Evolutionary conservation across 768 basidiomycete species (phyloP), one percentile per base, ranked within the genome.

Genomic region (Chalciporus chontae): DNA sequence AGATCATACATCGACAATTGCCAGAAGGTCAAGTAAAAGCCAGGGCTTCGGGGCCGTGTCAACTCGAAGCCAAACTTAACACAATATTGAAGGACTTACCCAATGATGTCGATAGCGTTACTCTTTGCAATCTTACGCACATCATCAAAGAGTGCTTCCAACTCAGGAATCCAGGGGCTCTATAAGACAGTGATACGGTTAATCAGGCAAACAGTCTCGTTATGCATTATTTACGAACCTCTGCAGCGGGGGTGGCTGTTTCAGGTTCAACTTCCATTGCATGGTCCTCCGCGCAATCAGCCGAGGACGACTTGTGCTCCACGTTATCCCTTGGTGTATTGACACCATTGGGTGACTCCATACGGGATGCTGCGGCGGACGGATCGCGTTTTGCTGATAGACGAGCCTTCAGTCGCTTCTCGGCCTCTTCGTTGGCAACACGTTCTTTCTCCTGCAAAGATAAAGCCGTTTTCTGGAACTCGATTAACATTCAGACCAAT

Each of bases 21-120:
- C 96, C 96, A 99, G 71, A 97, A 99, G 3, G 94, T 93, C 40
- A 90, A 70, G 62, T 94, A 97, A 71, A 99, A 98, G 3, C 84
- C 88, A 24, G 93, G 85, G 3, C 95, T 96, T 31, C 0, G 44
- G 56, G 23, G 11, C 19, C n/a, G 14, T 32, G 36, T 51, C 47
- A 55, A 43, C 19, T 17, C 47, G 49, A 45, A 32, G 44, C 19
- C 14, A 45, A 45, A 17, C 42, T 52, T 8, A 24, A 53, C 23
- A 36, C 8, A 24, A 53, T 23, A 36, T 34, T 45, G 42, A 26
- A 49, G 42, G 18, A 66, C 86, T 47, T 67, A 94, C 86, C 88
- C 87, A 57, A 94, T 81, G 36, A 84, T 69, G 31, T 85, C 79
- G 47, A 72, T 76, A 8, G 78, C 80, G 57, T 73, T 80, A 14